Percentiles rank a stretch among this genome's conserved stretches.
Conservation (phyloP, 495 filamentous ascomycete genomes). For the Cenococcum geophilum region DNA sequence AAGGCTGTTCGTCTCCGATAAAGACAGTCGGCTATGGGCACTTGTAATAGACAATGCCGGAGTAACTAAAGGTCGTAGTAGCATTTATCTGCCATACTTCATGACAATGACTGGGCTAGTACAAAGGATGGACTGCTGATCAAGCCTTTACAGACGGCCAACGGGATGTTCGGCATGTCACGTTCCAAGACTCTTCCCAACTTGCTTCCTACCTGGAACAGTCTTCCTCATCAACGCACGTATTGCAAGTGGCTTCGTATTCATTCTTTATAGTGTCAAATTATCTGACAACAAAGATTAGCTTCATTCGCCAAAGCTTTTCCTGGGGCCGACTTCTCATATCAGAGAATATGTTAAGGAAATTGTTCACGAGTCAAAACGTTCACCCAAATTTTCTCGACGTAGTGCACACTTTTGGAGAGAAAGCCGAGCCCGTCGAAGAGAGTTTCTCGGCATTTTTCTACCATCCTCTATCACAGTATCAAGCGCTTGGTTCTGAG, state of each 20-base stretch:
- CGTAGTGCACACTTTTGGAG: not conserved
- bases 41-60: too few species aligned
- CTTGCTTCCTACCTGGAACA: not conserved
- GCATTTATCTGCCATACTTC: not conserved
- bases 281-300: not conserved
- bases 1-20: not conserved
- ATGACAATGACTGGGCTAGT: not conserved
- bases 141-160: not conserved
- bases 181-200: not conserved
- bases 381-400: not conserved
- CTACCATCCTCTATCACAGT: not conserved
- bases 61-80: not conserved
- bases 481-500: not conserved
- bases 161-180: not conserved
- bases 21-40: not conserved
- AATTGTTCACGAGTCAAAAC: not conserved
- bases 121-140: too few species aligned
- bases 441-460: slow-evolving; percentile 1
- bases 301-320: slow-evolving; percentile 1
- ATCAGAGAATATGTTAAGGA: not conserved
- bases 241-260: not conserved
- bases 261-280: not conserved
- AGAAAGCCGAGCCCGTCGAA: not conserved
- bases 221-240: not conserved
- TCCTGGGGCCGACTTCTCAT: not conserved